These are phyloP conservation scores for Suillus sp. DNA, from an alignment of 768 basidiomycete species.

Conservation along the genomic window DNA sequence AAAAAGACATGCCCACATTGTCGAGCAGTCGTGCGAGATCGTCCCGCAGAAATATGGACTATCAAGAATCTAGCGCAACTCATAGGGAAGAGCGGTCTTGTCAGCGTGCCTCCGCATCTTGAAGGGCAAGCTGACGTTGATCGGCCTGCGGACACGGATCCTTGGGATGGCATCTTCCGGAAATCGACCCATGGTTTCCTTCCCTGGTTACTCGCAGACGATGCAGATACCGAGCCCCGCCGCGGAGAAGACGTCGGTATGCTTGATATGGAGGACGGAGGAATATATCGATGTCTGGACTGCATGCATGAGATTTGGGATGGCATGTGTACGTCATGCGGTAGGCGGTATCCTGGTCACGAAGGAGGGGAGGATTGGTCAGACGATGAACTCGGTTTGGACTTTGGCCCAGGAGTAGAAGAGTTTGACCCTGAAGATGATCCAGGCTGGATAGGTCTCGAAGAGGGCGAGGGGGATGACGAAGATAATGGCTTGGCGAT, in stretches of 20 bases:
- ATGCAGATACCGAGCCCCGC: slow-evolving; percentile 21
- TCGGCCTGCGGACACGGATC: slow-evolving; percentile 43
- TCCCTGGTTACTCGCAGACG: slow-evolving; percentile 23
- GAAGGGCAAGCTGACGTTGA: slow-evolving; percentile 30
- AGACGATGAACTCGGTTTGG: slow-evolving; percentile 35
- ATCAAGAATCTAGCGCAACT: slow-evolving; percentile 48
- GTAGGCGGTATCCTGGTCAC: slow-evolving; percentile 61
- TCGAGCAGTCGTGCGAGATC: slow-evolving; percentile 43
- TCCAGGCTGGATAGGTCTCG: slow-evolving; percentile 36
- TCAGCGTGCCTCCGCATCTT: slow-evolving; percentile 20
- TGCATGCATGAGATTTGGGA: slow-evolving; percentile 81
- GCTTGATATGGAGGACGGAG: slow-evolving; percentile 74
- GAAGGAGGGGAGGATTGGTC: slow-evolving; percentile 26
- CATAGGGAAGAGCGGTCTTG: slow-evolving; percentile 56
- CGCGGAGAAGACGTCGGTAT: slow-evolving; percentile 54
- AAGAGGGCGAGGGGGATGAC: slow-evolving; percentile 37
- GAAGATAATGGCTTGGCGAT: slow-evolving; percentile 28
- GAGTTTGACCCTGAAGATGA: slow-evolving; percentile 32
- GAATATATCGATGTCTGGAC: slow-evolving; percentile 72
- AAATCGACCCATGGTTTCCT: slow-evolving; percentile 21
- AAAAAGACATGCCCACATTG: slow-evolving; percentile 50
- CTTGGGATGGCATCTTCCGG: slow-evolving; percentile 69
- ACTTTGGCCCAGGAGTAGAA: slow-evolving; percentile 41
- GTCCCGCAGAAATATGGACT: slow-evolving; percentile 51
- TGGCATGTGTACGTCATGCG: slow-evolving; percentile 64